phyloP scores from a whole-genome alignment of 352 stramenopile genomes.

The Pythium sukuiense region DNA sequence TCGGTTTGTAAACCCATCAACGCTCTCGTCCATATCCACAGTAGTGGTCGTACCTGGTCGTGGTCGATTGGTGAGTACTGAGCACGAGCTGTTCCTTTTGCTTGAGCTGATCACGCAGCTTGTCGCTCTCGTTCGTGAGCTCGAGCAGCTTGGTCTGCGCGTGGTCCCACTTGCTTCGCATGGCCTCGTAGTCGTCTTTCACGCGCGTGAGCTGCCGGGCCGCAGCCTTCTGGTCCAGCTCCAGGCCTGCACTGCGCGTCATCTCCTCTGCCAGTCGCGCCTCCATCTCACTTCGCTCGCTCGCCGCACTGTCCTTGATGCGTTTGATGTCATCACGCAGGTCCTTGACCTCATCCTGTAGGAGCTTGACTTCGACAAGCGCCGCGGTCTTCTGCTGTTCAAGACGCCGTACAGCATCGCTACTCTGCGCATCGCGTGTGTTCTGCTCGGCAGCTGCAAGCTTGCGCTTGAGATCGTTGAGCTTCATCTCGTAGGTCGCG shows the following conservation, averaged over 20 bases:
- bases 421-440: slow-evolving; percentile 35
- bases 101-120: slow-evolving; percentile 67
- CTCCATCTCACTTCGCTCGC: slow-evolving; percentile 42
- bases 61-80: slow-evolving; percentile 56
- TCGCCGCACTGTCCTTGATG: slow-evolving; percentile 35
- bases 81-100: slow-evolving; percentile 71
- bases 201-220: slow-evolving; percentile 40
- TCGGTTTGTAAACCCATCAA: no score
- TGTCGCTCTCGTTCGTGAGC: slow-evolving; percentile 48
- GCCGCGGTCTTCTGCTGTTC: slow-evolving; percentile 54
- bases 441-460: slow-evolving; percentile 46
- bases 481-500: slow-evolving; percentile 62
- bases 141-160: slow-evolving; percentile 61
- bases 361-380: slow-evolving; percentile 60
- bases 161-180: slow-evolving; percentile 53
- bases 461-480: slow-evolving; percentile 58
- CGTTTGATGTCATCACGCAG: slow-evolving; percentile 48
- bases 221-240: slow-evolving; percentile 61
- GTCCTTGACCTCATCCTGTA: slow-evolving; percentile 71
- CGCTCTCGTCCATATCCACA: neutral
- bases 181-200: slow-evolving; percentile 52
- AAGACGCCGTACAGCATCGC: slow-evolving; percentile 47
- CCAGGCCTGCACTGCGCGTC: slow-evolving; percentile 39
- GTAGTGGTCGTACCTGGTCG: slow-evolving; percentile 39
- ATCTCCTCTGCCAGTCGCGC: slow-evolving; percentile 52